Conservation (phyloP, 352 stramenopile genomes). For the Phytophthora rubi region DNA sequence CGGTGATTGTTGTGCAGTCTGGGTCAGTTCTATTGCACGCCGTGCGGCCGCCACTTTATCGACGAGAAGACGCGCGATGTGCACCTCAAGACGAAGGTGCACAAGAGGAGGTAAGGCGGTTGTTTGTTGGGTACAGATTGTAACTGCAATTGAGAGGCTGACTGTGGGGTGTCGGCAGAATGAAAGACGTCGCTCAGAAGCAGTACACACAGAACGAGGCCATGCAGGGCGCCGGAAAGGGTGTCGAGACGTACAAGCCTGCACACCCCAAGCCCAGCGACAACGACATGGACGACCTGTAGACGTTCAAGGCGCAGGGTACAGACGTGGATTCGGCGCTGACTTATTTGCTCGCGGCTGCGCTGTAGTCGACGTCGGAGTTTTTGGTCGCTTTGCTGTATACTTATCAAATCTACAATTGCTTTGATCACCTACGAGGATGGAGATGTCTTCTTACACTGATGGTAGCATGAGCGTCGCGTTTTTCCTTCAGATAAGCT, state of each 20-base stretch:
- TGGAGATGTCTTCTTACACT: background rate
- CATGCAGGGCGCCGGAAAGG: slow-evolving; percentile 73
- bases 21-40: slow-evolving; percentile 90
- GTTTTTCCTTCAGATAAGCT: background rate
- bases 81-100: slow-evolving; percentile 85
- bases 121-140: background rate
- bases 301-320: slow-evolving; percentile 23
- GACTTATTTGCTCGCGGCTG: slow-evolving; percentile 4
- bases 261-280: slow-evolving; percentile 46
- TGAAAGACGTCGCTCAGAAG: slow-evolving; percentile 91
- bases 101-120: slow-evolving; percentile 75
- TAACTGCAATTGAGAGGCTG: background rate
- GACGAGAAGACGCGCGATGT: slow-evolving; percentile 79
- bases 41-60: slow-evolving; percentile 87
- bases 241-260: slow-evolving; percentile 74
- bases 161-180: slow-evolving; percentile 27
- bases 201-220: slow-evolving; percentile 90
- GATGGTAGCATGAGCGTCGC: too few species aligned
- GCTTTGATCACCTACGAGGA: slow-evolving; percentile 4
- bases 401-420: slow-evolving; percentile 31
- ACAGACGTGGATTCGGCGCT: background rate
- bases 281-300: slow-evolving; percentile 71
- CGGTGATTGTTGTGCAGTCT: slow-evolving; percentile 46
- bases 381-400: slow-evolving; percentile 26
- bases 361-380: background rate